Evolutionary conservation across 257 asterid species (phyloP), one percentile per base, ranked within the genome.

Genomic region (Cordia subcordata): DNA sequence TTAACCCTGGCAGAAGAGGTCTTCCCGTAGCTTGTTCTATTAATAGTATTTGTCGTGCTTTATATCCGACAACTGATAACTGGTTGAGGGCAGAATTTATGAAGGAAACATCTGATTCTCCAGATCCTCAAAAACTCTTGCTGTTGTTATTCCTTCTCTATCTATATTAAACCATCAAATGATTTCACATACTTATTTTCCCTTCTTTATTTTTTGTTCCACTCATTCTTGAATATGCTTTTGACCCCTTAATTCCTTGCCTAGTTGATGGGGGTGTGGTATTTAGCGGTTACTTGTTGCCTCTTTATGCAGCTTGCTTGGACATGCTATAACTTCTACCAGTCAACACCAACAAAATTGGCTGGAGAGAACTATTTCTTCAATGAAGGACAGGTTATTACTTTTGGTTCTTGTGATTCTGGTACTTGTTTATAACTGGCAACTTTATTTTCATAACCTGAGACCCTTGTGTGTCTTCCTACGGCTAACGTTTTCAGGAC

Each of bases 301-400:
- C 53, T 58, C 62, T 76, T 42, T 69, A 11, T 70, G 80, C 87
- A 94, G 97, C 84, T 94, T 65, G 97, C 99, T 42, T 90, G 99
- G 99, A 94, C 99, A 64, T 94, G 99, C 77, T 94, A 94, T 79
- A 94, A 94, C 71, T 94, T 94, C 79, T 94, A 94, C 77, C 90
- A 87, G 79, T 85, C 90, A 49, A 94, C 99, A 33, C 95, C 99
- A 33, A 94, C 99, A 33, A 94, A 94, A 77, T 79, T 94, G 82
- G 99, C 99, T 39, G 99, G 99, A 61, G 99, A 93, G 78, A 94
- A 94, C 77, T 94, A 94, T 70, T 83, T 85, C 66, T 94, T 94
- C 66, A 67, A 79, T 69, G 68, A 82, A 5, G 97, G 88, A 52
- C 96, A 90, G 86, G 99, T 90, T 57, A 50, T 46, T 53, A 27